Evolutionary conservation across 306 rosid genomes (phyloP), one percentile per base, ranked within the genome.

Genomic region (Begonia peltatifolia): DNA sequence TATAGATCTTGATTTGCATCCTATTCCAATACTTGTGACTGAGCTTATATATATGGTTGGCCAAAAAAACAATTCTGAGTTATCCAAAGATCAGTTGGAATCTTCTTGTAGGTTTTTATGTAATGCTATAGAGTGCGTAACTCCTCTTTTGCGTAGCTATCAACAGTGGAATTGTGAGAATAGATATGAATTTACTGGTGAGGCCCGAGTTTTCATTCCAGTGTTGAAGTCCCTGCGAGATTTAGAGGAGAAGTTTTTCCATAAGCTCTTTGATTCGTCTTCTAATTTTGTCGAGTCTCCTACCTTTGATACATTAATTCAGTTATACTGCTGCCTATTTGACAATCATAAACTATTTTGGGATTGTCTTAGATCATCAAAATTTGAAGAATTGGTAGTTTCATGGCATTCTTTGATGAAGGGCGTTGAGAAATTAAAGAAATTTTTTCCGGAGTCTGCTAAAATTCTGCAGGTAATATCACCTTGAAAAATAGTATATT

Each of bases 351-450:
- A 38, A 20, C 59, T 61, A 30, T 79, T 82, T 58, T 84, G 95
- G 95, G 66, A 54, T 46, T 50, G 72, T 47, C 42, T 80, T 20
- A 59, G 47, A 43, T 77, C 78, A 48, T 77, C 67, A 10, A 70
- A 75, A 41, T 61, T 55, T 56, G 95, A 79, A 49, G 60, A 70
- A 58, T 58, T 63, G 63, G 57, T 72, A 59, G 71, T 89, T 63
- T 72, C 79, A 55, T 76, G 81, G 81, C 89, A 66, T 57, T 80
- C 68, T 36, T 64, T 89, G 73, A 67, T 80, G 68, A 84, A 84
- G 64, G 53, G 59, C 62, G 79, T 80, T 55, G 63, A 46, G 16
- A 80, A 71, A 52, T 57, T 89, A 50, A 57, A 53, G 65, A 64
- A 63, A 53, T 57, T 72, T 65, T 80, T 79, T 63, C 78, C 83